Evolutionary conservation across 805 yeast species (phyloP).

Genomic region (Wickerhamomyces bisporus): DNA sequence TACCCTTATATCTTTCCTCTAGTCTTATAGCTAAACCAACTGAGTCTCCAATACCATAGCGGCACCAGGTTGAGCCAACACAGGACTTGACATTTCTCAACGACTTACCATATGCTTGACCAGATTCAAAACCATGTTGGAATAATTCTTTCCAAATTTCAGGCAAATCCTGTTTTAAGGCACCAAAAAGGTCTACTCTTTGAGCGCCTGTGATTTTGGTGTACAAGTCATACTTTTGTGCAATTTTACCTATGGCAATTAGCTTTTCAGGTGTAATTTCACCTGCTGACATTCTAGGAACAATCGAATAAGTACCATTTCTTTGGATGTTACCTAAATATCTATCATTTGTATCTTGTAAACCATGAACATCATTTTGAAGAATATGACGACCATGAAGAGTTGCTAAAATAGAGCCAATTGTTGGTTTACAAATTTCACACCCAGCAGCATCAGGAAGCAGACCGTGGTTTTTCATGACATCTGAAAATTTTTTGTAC

Average conservation of each 20-base stretch:
- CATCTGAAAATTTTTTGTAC: constrained; percentile 25
- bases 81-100: constrained; percentile 34
- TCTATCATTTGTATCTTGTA: constrained; percentile 34
- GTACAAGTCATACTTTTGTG: constrained; percentile 28
- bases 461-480: constrained; percentile 26
- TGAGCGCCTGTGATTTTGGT: constrained; percentile 35
- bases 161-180: constrained; percentile 28
- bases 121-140: constrained; percentile 30
- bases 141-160: constrained; percentile 29
- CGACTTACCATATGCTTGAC: constrained; percentile 34
- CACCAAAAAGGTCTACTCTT: constrained; percentile 32
- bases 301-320: constrained; percentile 33
- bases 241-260: constrained; percentile 29
- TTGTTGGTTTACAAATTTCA: constrained; percentile 33
- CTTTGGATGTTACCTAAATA: constrained; percentile 34
- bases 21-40: constrained; percentile 33
- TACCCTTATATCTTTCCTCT: constrained; percentile 33
- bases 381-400: constrained; percentile 28
- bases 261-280: constrained; percentile 34
- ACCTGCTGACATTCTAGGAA: constrained; percentile 35
- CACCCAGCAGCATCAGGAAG: constrained; percentile 29
- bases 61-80: constrained; percentile 35
- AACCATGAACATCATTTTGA: constrained; percentile 28
- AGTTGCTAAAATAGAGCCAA: constrained; percentile 32
- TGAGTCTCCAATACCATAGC: constrained; percentile 34